These are phyloP conservation scores for Fusarium foetens DNA, from an alignment of 2,329 filamentous ascomycete genomes.

Conservation along the genomic window DNA sequence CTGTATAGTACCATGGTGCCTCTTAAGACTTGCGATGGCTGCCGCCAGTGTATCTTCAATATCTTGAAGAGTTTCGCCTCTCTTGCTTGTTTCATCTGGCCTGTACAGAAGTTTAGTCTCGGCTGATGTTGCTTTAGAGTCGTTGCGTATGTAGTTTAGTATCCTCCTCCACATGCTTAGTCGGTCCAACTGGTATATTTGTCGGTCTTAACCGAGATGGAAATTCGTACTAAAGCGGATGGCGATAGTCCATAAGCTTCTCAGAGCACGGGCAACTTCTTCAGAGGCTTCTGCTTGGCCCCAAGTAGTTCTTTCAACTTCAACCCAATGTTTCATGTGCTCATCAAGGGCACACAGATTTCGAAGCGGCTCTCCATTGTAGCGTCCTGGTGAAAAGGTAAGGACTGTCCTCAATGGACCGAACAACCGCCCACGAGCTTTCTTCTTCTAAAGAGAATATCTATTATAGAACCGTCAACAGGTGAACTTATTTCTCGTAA, in stretches of 20 bases:
- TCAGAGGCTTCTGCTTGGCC: neutral
- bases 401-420: neutral
- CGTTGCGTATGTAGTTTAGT: neutral
- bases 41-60: neutral
- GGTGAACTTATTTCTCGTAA: too few relatives aligned
- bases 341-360: neutral
- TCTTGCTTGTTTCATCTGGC: too few relatives aligned
- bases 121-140: neutral
- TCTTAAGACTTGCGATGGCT: neutral
- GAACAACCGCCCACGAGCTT: too few relatives aligned
- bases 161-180: neutral
- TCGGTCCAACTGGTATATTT: neutral
- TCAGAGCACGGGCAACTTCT: neutral
- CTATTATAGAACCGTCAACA: neutral
- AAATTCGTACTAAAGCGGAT: neutral
- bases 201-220: neutral
- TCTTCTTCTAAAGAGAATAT: neutral
- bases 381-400: neutral
- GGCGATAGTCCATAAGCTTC: neutral
- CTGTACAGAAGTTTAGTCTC: neutral
- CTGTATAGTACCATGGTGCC: neutral
- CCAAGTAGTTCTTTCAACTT: neutral
- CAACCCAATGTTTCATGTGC: neutral
- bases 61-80: neutral
- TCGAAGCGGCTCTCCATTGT: neutral